These are phyloP conservation scores for Rhynchosporium secalis DNA, from an alignment of 2,329 filamentous ascomycete genomes.

Conservation along the genomic window DNA sequence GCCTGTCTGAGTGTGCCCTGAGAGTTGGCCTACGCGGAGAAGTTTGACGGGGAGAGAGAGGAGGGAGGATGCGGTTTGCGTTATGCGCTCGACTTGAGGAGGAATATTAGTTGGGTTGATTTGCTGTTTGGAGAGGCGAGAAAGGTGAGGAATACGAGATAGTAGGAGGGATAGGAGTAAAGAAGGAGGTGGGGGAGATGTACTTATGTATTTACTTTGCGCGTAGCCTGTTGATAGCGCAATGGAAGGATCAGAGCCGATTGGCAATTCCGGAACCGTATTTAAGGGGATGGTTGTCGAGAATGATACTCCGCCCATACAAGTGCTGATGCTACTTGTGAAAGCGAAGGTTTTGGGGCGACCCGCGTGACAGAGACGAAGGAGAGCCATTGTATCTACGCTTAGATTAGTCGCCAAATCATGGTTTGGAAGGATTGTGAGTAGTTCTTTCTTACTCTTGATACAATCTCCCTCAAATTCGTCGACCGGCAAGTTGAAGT, in stretches of 20 bases:
- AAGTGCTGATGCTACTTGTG: constrained; percentile 36
- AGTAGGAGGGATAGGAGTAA: background rate
- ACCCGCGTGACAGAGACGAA: constrained; percentile 34
- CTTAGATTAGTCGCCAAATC: background rate
- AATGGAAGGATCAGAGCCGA: constrained; percentile 29
- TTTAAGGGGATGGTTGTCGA: background rate
- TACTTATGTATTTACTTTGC: constrained; percentile 37
- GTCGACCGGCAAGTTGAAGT: constrained; percentile 37
- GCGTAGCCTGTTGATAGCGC: constrained; percentile 35
- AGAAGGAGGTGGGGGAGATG: too few relatives aligned
- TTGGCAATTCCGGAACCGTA: constrained; percentile 28
- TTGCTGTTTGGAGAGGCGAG: background rate
- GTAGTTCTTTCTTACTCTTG: constrained; percentile 26
- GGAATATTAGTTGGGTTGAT: background rate
- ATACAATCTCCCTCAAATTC: constrained; percentile 40
- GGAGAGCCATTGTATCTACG: constrained; percentile 37
- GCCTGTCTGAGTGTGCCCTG: constrained; percentile 31
- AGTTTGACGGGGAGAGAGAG: constrained; percentile 30
- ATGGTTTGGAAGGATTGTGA: background rate
- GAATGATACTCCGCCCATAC: constrained; percentile 29
- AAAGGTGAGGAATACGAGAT: background rate
- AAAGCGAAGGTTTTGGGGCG: constrained; percentile 34
- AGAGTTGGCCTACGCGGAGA: constrained; percentile 36
- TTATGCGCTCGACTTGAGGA: constrained; percentile 32
- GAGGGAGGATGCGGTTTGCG: constrained; percentile 26